Percentiles rank a stretch among this genome's conserved stretches.
Evolutionary conservation across 352 stramenopile genomes (phyloP).

Genomic region (Pythium phragmitis): DNA sequence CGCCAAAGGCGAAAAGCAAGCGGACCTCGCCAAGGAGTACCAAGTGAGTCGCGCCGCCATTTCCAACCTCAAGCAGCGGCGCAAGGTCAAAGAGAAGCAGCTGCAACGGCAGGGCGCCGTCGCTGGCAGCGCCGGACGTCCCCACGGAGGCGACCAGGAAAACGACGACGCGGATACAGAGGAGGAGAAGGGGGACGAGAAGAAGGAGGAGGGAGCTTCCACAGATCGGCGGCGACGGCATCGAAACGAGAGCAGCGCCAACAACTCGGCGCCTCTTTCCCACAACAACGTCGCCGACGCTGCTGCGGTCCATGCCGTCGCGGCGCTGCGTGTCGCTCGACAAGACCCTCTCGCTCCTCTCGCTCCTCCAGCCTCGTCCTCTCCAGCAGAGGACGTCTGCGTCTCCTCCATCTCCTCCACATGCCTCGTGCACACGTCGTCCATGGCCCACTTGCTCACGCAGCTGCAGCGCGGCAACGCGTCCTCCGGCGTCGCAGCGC

Average conservation of each 20-base stretch:
- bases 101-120: too few species aligned
- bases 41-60: constrained; percentile 57
- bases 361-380: neutral
- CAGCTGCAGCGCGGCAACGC: constrained; percentile 4
- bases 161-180: neutral
- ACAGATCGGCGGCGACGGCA: neutral
- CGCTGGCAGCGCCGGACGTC: neutral
- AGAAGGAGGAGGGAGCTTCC: neutral
- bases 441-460: constrained; percentile 2
- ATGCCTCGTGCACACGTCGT: neutral
- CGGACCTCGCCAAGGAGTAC: constrained; percentile 59
- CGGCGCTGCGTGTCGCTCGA: neutral
- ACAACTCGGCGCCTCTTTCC: neutral
- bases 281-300: neutral
- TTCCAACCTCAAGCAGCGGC: constrained; percentile 56
- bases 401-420: neutral
- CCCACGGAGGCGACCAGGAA: neutral
- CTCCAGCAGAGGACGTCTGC: neutral
- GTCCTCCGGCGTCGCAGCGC: neutral
- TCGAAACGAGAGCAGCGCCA: constrained; percentile 1
- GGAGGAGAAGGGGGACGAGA: neutral
- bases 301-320: neutral
- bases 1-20: constrained; percentile 53
- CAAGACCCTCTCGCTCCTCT: neutral
- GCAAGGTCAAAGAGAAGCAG: constrained; percentile 5